Base-by-base conservation (phyloP, 179 eudicot genomes). In the Monotropa hypopitys region DNA sequence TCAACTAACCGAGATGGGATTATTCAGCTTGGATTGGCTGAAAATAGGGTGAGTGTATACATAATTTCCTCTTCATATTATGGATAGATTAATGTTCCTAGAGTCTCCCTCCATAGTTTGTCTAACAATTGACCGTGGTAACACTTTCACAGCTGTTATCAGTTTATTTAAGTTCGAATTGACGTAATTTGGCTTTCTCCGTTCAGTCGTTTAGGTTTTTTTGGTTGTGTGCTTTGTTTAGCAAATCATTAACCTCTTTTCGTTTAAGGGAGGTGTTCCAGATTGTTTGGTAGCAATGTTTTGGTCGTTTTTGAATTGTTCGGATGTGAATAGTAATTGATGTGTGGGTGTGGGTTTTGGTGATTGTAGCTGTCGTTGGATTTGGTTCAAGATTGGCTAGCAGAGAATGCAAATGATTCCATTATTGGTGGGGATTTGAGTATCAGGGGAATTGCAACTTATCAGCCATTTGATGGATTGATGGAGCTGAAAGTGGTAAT, bases 401-500 rank as follows among this genome's bases (percentile, higher is more conserved):
- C 62, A 62, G 84, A 83, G 46, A 87, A 87, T 82, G 88, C 84
- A 30, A 85, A 49, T 47, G 81, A 78, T 30, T 81, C 81, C 13
- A 70, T 87, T 72, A 49, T 69, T 54, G 83, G 83, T n/a, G 77
- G 67, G 13, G 88, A 81, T 70, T 79, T 78, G 82, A 80, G 82
- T 51, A 81, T 89, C 12, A 83, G 84, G 70, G 91, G 90, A 43
- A 84, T 91, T 78, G 86, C 94, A 35, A 79, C 85, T 43, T 87
- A 92, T 85, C 94, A 89, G 68, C 92, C 94, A 77, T 87, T 86
- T 79, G 88, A 91, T 85, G 98, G 98, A 72, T 79, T 87, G 73
- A 78, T 84, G 89, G 90, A 87, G 72, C 83, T 88, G 71, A 93
- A 91, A 93, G 77, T 84, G 86, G 97, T 93, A 84, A 78, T 12